phyloP scores from a whole-genome alignment of 805 yeast species.

The Candida coleopterorum region DNA sequence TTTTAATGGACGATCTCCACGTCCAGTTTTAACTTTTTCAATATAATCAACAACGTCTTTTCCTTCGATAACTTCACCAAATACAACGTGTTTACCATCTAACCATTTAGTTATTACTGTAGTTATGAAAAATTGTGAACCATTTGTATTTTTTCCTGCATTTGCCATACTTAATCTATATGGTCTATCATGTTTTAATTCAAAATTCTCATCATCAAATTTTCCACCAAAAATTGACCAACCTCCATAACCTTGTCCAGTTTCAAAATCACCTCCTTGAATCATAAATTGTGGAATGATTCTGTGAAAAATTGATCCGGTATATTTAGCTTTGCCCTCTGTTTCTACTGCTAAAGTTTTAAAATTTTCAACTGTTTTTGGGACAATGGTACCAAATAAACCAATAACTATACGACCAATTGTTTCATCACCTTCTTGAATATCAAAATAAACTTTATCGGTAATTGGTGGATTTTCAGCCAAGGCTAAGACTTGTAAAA shows the following conservation, averaged over 20 bases:
- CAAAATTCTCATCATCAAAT: slow-evolving; percentile 76
- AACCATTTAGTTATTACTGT: slow-evolving; percentile 90
- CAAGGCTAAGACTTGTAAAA: slow-evolving; percentile 5
- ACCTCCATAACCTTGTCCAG: slow-evolving; percentile 45
- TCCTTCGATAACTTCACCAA: slow-evolving; percentile 90
- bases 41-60: slow-evolving; percentile 73
- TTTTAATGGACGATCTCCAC: slow-evolving; percentile 66
- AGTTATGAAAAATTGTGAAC: slow-evolving; percentile 95
- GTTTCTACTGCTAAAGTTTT: slow-evolving; percentile 71
- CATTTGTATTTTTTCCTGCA: slow-evolving; percentile 97
- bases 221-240: slow-evolving; percentile 60
- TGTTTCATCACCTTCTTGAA: slow-evolving; percentile 69
- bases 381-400: slow-evolving; percentile 82
- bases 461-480: slow-evolving; percentile 56
- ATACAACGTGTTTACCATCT: slow-evolving; percentile 92
- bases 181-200: slow-evolving; percentile 71
- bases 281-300: slow-evolving; percentile 45
- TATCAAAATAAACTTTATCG: slow-evolving; percentile 79
- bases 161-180: slow-evolving; percentile 92
- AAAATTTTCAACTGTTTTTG: slow-evolving; percentile 95
- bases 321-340: slow-evolving; percentile 34
- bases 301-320: slow-evolving; percentile 43
- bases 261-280: slow-evolving; percentile 47
- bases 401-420: slow-evolving; percentile 87
- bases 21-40: slow-evolving; percentile 62